Conservation (phyloP, 2,329 filamentous ascomycete genomes). For the Xylariaceae sp. region DNA sequence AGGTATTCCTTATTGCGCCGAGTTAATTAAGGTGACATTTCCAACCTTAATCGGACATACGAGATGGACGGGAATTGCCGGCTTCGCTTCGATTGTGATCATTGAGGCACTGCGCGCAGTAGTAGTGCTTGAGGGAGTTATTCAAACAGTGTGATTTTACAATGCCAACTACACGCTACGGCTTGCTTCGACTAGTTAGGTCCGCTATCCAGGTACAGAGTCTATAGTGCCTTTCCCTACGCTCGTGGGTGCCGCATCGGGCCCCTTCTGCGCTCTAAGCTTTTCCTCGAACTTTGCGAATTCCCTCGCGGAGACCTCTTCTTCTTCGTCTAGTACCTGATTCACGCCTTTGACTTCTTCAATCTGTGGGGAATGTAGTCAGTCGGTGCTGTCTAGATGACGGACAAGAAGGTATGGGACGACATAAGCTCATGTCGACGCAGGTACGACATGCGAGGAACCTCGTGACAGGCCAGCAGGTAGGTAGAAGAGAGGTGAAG, state of each 20-base stretch:
- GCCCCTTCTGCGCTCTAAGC: slow-evolving; percentile 53
- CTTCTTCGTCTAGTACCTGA: slow-evolving; percentile 87
- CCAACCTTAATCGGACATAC: too few species aligned
- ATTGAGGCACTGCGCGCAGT: not conserved
- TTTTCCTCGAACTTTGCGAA: slow-evolving; percentile 96
- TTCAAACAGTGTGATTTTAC: slow-evolving; percentile 8
- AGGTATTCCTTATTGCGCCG: too few species aligned
- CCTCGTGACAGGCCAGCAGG: not conserved
- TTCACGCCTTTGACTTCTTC: slow-evolving; percentile 92
- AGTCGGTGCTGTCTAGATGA: slow-evolving; percentile 19
- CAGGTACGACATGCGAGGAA: not conserved
- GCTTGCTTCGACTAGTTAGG: not conserved
- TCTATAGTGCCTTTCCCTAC: slow-evolving; percentile 39
- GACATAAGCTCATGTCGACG: slow-evolving; percentile 6
- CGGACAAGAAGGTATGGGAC: not conserved
- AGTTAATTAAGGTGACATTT: too few species aligned
- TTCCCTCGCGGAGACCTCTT: slow-evolving; percentile 80
- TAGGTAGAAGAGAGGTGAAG: not conserved
- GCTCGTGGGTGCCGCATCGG: slow-evolving; percentile 36
- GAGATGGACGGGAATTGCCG: not conserved
- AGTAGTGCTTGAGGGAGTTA: not conserved
- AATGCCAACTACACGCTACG: not conserved
- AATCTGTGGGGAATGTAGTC: slow-evolving; percentile 58
- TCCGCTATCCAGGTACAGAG: slow-evolving; percentile 34
- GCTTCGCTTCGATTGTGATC: slow-evolving; percentile 3